Evolutionary conservation across 257 asterid genomes (phyloP).

Genomic region (Forsythia viridissima): DNA sequence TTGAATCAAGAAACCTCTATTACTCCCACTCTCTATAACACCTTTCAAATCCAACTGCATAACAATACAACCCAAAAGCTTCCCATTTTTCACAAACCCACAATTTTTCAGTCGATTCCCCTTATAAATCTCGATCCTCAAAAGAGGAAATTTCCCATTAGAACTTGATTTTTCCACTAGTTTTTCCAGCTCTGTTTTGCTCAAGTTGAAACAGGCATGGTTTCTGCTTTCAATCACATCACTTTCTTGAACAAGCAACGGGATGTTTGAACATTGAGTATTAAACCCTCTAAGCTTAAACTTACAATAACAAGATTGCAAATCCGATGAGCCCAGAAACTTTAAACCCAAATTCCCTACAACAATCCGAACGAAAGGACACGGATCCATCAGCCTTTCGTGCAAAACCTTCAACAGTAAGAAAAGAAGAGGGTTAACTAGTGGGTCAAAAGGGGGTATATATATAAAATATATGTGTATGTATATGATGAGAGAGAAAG

Average conservation of each 20-base stretch:
- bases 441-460: neutral
- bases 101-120: constrained; percentile 38
- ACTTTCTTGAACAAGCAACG: constrained; percentile 33
- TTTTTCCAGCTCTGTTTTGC: constrained; percentile 62
- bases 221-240: constrained; percentile 53
- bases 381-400: constrained; percentile 75
- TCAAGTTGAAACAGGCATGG: constrained; percentile 61
- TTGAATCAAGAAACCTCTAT: constrained; percentile 49
- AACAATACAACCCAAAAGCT: constrained; percentile 56
- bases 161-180: constrained; percentile 38
- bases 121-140: constrained; percentile 59
- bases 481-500: too few relatives aligned
- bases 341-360: constrained; percentile 58
- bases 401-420: neutral
- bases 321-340: constrained; percentile 26
- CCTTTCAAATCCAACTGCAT: constrained; percentile 71
- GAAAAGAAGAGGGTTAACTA: neutral
- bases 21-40: constrained; percentile 46
- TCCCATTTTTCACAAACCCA: constrained; percentile 39
- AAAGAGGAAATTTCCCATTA: constrained; percentile 11
- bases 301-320: constrained; percentile 47
- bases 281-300: constrained; percentile 66
- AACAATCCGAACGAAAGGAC: constrained; percentile 79
- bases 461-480: neutral
- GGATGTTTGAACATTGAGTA: constrained; percentile 49